Evolutionary conservation across 1,284 basidiomycete genomes (phyloP).

Genomic region (Austroboletus niveus): DNA sequence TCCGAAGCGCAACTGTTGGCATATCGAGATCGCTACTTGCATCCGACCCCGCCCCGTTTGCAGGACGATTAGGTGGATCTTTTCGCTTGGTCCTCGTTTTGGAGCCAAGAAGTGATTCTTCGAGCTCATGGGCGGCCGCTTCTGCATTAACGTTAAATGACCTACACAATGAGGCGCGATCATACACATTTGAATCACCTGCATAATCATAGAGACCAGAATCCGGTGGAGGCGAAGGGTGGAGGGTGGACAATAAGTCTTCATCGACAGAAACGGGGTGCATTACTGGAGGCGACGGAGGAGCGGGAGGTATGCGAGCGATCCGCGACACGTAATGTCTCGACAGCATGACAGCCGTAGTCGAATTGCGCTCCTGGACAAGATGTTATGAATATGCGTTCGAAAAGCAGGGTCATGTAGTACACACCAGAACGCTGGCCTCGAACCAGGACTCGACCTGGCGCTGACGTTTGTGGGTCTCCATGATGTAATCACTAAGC

Average conservation of each 20-base stretch:
- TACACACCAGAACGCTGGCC: conserved; percentile 54
- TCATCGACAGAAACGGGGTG: conserved; percentile 37
- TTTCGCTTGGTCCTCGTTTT: conserved; percentile 36
- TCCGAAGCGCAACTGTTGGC: conserved; percentile 24
- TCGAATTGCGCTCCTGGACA: conserved; percentile 62
- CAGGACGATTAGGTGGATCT: conserved; percentile 46
- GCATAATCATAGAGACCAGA: conserved; percentile 31
- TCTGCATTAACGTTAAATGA: conserved; percentile 33
- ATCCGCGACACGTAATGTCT: conserved; percentile 65
- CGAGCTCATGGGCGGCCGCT: conserved; percentile 43
- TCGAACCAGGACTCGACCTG: conserved; percentile 73
- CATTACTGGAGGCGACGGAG: conserved; percentile 45
- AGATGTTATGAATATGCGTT: conserved; percentile 7
- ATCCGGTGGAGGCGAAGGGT: conserved; percentile 33
- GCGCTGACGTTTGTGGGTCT: conserved; percentile 68
- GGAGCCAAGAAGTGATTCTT: conserved; percentile 40
- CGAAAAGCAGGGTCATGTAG: neutral
- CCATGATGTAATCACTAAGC: conserved; percentile 62
- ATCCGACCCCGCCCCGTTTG: conserved; percentile 48
- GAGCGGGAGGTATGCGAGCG: conserved; percentile 55
- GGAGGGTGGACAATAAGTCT: conserved; percentile 38
- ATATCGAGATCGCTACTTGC: conserved; percentile 51
- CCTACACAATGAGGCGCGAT: conserved; percentile 24
- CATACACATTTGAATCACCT: conserved; percentile 26
- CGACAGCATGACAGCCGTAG: conserved; percentile 58